These are phyloP conservation scores for Pseudoneurospora amorphoporcata DNA, from an alignment of 495 filamentous ascomycete genomes.

Conservation along the genomic window DNA sequence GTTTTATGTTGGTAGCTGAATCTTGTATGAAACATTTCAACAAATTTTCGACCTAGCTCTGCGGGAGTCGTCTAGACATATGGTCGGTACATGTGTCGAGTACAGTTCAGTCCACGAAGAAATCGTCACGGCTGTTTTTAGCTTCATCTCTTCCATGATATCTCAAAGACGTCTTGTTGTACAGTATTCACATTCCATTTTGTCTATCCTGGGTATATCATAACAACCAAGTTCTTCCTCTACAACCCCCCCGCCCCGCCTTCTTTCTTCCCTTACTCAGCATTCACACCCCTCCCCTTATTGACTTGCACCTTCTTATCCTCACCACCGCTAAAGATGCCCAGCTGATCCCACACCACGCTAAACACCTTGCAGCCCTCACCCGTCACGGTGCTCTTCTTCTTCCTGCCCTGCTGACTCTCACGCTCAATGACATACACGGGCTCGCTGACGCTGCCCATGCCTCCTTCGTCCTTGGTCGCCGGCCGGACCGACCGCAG, in stretches of 20 bases:
- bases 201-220: constrained; percentile 4
- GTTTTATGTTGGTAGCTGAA: not conserved
- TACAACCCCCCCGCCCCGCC: not conserved
- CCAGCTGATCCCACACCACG: constrained; percentile 79
- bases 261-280: not conserved
- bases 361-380: constrained; percentile 86
- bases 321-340: constrained; percentile 86
- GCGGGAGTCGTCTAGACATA: not conserved
- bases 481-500: constrained; percentile 60
- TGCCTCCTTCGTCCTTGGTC: constrained; percentile 45
- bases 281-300: constrained; percentile 39
- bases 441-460: constrained; percentile 60
- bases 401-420: constrained; percentile 52
- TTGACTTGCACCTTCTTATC: constrained; percentile 92
- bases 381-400: constrained; percentile 48
- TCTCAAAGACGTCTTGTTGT: not conserved
- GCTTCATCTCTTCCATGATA: not conserved
- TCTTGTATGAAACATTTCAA: not conserved
- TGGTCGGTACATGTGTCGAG: not conserved
- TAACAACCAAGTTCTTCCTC: constrained; percentile 4
- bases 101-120: not conserved
- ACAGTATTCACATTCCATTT: not conserved
- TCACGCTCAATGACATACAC: constrained; percentile 77
- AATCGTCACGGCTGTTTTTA: not conserved
- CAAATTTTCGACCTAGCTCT: not conserved